Evolutionary conservation across 2,329 filamentous ascomycete genomes (phyloP).

Genomic region (Chrysoporthe austroafricana): DNA sequence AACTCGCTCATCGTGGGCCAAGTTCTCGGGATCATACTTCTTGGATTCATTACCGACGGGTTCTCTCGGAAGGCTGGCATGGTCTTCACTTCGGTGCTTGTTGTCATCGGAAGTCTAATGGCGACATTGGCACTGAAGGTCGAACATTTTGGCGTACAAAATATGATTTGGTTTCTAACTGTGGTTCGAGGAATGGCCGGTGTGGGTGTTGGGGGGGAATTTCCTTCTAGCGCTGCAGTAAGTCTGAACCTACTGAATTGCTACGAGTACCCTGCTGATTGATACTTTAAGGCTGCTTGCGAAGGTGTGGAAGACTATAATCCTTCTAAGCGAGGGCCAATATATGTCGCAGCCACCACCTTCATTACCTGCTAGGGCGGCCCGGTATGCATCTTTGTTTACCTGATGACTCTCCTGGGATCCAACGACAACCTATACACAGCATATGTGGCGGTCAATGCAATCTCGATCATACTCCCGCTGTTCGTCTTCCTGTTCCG

Average conservation of each 20-base stretch:
- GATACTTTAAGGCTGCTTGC: slow-evolving; percentile 33
- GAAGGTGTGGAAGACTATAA: slow-evolving; percentile 38
- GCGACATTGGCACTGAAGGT: slow-evolving; percentile 43
- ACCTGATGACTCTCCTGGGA: slow-evolving; percentile 41
- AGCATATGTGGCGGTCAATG: slow-evolving; percentile 37
- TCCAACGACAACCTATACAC: slow-evolving; percentile 39
- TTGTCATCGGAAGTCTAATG: slow-evolving; percentile 40
- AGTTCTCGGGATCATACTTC: slow-evolving; percentile 39
- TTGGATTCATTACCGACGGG: slow-evolving; percentile 38
- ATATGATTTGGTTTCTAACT: slow-evolving; percentile 44
- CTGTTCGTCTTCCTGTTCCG: slow-evolving; percentile 39
- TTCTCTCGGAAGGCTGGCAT: slow-evolving; percentile 40
- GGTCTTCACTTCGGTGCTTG: slow-evolving; percentile 37
- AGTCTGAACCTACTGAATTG: background rate
- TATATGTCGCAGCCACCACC: slow-evolving; percentile 41
- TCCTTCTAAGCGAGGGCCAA: slow-evolving; percentile 37
- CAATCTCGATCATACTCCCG: slow-evolving; percentile 39
- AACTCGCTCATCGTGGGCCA: slow-evolving; percentile 39
- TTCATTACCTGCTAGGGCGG: slow-evolving; percentile 40
- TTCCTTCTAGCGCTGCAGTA: slow-evolving; percentile 41
- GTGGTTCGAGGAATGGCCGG: slow-evolving; percentile 42
- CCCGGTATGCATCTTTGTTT: slow-evolving; percentile 41
- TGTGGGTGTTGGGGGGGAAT: slow-evolving; percentile 43
- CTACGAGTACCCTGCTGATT: background rate
- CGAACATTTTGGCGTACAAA: slow-evolving; percentile 25